Evolutionary conservation across 768 basidiomycete genomes (phyloP).

Genomic region (Pleurotus salmoneostramineus): DNA sequence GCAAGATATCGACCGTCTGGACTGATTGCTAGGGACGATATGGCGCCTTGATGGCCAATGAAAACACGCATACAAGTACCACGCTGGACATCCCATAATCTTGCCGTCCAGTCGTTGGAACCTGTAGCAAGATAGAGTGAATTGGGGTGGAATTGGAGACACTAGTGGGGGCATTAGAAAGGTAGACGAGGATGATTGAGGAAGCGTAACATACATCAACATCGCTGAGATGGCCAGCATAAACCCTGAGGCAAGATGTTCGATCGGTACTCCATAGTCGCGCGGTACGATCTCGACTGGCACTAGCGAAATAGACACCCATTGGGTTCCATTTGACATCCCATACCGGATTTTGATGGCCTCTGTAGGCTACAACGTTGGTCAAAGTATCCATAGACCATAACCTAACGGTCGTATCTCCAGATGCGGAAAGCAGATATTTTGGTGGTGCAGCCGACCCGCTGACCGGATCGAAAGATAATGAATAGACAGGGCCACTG

Average conservation of each 20-base stretch:
- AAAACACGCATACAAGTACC: constrained; percentile 94
- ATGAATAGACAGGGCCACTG: constrained; percentile 92
- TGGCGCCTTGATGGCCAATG: constrained; percentile 87
- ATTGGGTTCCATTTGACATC: constrained; percentile 98
- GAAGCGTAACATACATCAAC: constrained; percentile 73
- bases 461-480: constrained; percentile 87
- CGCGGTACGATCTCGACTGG: constrained; percentile 90
- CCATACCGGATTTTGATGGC: constrained; percentile 98
- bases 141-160: constrained; percentile 95
- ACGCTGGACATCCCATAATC: constrained; percentile 97
- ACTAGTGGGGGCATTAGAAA: constrained; percentile 40
- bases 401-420: constrained; percentile 84
- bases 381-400: constrained; percentile 97
- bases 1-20: constrained; percentile 95
- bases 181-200: not conserved
- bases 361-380: constrained; percentile 90
- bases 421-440: constrained; percentile 88
- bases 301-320: constrained; percentile 98
- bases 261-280: constrained; percentile 96
- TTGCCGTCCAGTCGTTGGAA: constrained; percentile 93
- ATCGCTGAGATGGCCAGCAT: constrained; percentile 94
- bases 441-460: constrained; percentile 85
- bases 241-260: constrained; percentile 80
- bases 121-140: constrained; percentile 96
- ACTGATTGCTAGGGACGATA: constrained; percentile 83